A percentile compares a stretch with the other conserved stretches of the same genome.
Conservation (phyloP, 2,329 filamentous ascomycete genomes). For the Cladosporium cucumerinum region DNA sequence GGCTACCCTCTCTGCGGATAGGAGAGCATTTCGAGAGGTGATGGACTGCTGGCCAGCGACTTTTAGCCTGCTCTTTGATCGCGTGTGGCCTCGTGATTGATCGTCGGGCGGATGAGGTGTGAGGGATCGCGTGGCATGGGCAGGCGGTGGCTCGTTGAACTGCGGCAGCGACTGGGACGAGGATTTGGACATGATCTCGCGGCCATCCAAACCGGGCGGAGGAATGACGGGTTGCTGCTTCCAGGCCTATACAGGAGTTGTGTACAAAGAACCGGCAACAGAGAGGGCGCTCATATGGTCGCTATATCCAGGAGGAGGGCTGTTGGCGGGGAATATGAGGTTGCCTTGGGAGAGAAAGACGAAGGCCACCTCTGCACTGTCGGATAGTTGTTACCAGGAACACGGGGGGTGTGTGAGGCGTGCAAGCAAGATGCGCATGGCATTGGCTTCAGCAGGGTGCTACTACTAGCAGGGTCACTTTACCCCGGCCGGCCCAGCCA, state of each 20-base stretch:
- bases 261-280: neutral
- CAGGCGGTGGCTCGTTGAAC: conserved; percentile 43
- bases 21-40: conserved; percentile 55
- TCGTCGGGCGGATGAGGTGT: conserved; percentile 34
- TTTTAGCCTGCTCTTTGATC: conserved; percentile 32
- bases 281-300: neutral
- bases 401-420: neutral
- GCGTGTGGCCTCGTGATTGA: conserved; percentile 22
- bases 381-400: neutral
- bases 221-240: conserved; percentile 7
- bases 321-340: neutral
- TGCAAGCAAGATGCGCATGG: neutral
- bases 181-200: conserved; percentile 62
- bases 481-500: neutral
- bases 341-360: neutral
- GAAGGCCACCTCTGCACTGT: neutral
- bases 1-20: conserved; percentile 76
- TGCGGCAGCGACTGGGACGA: conserved; percentile 57
- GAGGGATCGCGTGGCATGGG: conserved; percentile 17
- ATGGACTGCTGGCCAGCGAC: conserved; percentile 40
- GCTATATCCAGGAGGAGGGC: neutral
- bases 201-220: conserved; percentile 33
- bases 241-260: neutral
- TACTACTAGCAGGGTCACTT: neutral
- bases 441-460: conserved; percentile 1